Percentiles rank a stretch among this genome's conserved stretches.
Conservation (phyloP, 306 rosid genomes). For the Prunus mira region DNA sequence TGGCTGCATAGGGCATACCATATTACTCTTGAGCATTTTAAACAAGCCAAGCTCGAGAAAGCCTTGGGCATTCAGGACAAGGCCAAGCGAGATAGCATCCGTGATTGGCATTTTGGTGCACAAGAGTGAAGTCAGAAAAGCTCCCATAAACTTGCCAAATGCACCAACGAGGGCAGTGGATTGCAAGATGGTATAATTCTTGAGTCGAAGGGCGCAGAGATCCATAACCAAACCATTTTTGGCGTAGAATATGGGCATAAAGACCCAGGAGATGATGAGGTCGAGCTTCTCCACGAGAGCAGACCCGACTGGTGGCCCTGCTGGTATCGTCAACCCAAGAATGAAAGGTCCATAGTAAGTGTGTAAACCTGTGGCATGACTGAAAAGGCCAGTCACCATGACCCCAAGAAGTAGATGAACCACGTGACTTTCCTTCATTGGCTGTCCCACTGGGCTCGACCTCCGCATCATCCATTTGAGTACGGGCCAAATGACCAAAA, state of each 20-base stretch:
- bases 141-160: constrained; percentile 28
- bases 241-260: constrained; percentile 34
- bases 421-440: constrained; percentile 14
- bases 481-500: constrained; percentile 12
- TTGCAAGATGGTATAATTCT: constrained; percentile 5
- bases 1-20: not conserved
- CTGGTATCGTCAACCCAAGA: constrained; percentile 32
- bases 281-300: constrained; percentile 28
- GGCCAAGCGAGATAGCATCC: constrained; percentile 35
- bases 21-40: constrained; percentile 2
- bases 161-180: constrained; percentile 18
- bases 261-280: constrained; percentile 23
- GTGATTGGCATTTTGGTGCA: constrained; percentile 16
- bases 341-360: constrained; percentile 28
- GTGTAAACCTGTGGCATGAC: constrained; percentile 24
- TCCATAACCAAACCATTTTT: constrained; percentile 24
- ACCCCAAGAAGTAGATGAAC: constrained; percentile 16
- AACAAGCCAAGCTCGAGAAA: constrained; percentile 29
- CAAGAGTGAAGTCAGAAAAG: constrained; percentile 6
- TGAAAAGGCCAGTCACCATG: constrained; percentile 21
- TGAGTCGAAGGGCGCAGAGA: not conserved
- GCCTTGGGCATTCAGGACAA: constrained; percentile 36
- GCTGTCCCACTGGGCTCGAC: constrained; percentile 11
- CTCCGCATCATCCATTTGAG: constrained; percentile 24
- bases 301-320: constrained; percentile 31